Base-by-base conservation (phyloP, 768 basidiomycete species). In the Hericium erinaceus region DNA sequence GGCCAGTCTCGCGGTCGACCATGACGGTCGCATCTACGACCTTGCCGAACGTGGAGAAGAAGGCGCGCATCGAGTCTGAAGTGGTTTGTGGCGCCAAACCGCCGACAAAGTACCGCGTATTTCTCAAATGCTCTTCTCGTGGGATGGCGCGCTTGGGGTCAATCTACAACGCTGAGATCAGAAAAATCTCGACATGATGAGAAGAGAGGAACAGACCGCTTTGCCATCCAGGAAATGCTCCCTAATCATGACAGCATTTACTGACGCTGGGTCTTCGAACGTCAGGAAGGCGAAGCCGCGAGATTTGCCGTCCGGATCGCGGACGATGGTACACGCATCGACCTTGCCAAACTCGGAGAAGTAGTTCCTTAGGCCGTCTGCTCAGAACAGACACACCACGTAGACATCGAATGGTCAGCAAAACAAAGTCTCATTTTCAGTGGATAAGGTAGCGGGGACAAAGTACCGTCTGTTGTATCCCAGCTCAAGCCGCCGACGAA, bases 61-160 rank as follows among this genome's bases (percentile, higher is more conserved):
- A 98, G 55, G 85, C 83, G 62, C 89, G 85, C 86, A 98, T 90
- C 0, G 87, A 89, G 65, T 97, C 94, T 20, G 91, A 92, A 4
- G 94, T 98, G 38, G 98, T 94, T 56, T 85, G 85, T 16, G 89
- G 87, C 2, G 95, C 89, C 1, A 99, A 79, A 20, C 95, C 93
- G 48, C 97, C 95, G 38, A 99, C 95, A 69, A 99, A 99, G 48
- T 98, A 75, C 67, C 98, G 98, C 20, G 92, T 92, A 10, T 92
- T 91, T 11, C 89, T 81, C 62, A 91, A 87, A 65, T 97, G 95
- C 60, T 98, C 97, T 70, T 95, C 90, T 60, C 95, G 81, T 10
- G 97, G 97, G 63, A 98, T 97, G 2, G 97, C 97, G 56, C 95
- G 85, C 75, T 99, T 99, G n/a, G 97, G 97, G 68, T 99, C 97